phyloP scores from a whole-genome alignment of 2,329 filamentous ascomycete species.

The Trichophyton simii region DNA sequence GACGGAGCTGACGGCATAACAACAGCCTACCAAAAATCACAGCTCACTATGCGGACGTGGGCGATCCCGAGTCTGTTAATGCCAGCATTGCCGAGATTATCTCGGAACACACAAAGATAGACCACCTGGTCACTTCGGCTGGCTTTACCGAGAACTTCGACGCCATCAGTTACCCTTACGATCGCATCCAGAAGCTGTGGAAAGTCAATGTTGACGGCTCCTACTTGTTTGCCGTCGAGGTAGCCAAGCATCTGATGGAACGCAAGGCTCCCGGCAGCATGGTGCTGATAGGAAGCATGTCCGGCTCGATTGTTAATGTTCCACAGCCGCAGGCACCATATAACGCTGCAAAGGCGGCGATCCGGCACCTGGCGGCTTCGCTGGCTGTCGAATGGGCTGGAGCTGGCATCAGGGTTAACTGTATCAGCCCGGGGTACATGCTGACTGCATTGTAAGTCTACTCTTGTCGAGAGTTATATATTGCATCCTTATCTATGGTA shows the following conservation, averaged over 20 bases:
- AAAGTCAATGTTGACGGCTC: slow-evolving; percentile 87
- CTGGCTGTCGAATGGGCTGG: slow-evolving; percentile 90
- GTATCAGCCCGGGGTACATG: slow-evolving; percentile 94
- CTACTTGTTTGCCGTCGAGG: slow-evolving; percentile 71
- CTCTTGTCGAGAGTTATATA: not conserved
- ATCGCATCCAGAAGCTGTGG: slow-evolving; percentile 88
- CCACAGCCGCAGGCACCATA: slow-evolving; percentile 89
- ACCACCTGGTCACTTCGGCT: slow-evolving; percentile 88
- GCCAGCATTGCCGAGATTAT: slow-evolving; percentile 59
- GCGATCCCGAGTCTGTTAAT: slow-evolving; percentile 65
- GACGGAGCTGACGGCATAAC: not conserved
- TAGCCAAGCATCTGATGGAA: slow-evolving; percentile 80
- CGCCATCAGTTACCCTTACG: slow-evolving; percentile 78
- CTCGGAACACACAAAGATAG: slow-evolving; percentile 63
- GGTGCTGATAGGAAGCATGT: slow-evolving; percentile 94
- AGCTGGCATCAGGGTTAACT: slow-evolving; percentile 82
- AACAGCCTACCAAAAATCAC: slow-evolving; percentile 65
- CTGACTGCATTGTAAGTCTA: slow-evolving; percentile 69
- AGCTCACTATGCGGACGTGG: slow-evolving; percentile 80
- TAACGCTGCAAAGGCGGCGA: slow-evolving; percentile 84
- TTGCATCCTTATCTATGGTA: not conserved
- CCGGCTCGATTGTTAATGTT: slow-evolving; percentile 82
- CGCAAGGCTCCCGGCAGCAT: slow-evolving; percentile 69
- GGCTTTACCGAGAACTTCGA: slow-evolving; percentile 95
- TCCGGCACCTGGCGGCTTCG: slow-evolving; percentile 74